Evolutionary conservation across 2,329 filamentous ascomycete species (phyloP).

Genomic region (Fusarium clavum): DNA sequence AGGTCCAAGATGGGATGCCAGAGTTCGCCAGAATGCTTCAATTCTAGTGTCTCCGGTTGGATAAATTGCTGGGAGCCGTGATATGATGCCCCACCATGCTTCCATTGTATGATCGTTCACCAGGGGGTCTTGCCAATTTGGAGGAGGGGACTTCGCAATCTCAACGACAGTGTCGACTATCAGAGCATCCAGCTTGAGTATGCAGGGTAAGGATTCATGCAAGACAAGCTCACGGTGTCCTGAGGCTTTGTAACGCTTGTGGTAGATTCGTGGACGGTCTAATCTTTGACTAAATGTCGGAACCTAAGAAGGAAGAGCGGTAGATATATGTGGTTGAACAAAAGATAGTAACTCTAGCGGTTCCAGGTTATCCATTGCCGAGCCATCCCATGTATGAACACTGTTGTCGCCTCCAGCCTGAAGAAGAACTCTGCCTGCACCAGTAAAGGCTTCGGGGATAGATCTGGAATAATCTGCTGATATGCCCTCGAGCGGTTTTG

Average conservation of each 20-base stretch:
- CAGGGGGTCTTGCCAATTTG: neutral
- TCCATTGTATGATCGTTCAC: neutral
- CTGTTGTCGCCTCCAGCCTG: neutral
- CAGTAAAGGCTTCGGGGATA: neutral
- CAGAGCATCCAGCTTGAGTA: neutral
- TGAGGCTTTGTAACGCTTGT: neutral
- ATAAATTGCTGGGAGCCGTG: neutral
- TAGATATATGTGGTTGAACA: neutral
- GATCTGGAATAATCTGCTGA: neutral
- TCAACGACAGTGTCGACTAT: neutral
- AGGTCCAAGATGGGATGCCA: neutral
- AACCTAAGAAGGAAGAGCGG: neutral
- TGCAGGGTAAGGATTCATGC: neutral
- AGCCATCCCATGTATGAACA: neutral
- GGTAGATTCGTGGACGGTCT: neutral
- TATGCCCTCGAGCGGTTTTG: neutral
- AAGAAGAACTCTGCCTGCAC: neutral
- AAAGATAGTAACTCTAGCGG: neutral
- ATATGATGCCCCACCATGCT: neutral
- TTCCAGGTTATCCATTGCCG: neutral
- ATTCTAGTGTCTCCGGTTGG: neutral
- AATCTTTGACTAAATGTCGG: neutral
- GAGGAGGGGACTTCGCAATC: neutral
- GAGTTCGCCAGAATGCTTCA: neutral
- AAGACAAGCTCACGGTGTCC: neutral